Conservation (phyloP, 305 asterid species). For the Fraxinus albicans region DNA sequence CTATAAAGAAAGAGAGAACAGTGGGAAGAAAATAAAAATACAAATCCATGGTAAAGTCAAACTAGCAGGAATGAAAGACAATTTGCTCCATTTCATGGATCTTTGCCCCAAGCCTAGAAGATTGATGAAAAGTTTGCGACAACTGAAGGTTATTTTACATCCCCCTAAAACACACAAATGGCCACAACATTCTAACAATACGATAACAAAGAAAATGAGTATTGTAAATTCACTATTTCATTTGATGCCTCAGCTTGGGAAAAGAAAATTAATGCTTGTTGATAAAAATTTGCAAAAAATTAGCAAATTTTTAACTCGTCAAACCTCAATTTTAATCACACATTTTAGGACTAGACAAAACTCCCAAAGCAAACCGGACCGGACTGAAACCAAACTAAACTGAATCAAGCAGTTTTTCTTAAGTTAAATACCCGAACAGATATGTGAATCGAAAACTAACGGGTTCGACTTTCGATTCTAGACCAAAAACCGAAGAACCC, state of each 20-base stretch:
- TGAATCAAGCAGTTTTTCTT: too few relatives aligned
- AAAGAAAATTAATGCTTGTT: neutral
- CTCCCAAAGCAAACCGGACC: neutral
- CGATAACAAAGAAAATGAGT: slow-evolving; percentile 9
- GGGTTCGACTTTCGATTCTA: neutral
- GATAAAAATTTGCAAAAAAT: neutral
- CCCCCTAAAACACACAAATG: neutral
- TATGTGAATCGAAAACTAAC: neutral
- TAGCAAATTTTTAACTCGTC: too few relatives aligned
- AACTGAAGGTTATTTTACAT: neutral
- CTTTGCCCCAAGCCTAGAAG: neutral
- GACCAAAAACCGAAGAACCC: neutral
- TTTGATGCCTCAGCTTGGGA: neutral
- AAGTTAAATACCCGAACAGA: too few relatives aligned
- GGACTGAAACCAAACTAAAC: too few relatives aligned
- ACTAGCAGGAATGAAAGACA: neutral
- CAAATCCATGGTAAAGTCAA: neutral
- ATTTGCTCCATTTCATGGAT: neutral
- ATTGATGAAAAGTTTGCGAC: neutral
- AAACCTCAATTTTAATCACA: neutral
- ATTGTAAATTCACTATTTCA: neutral
- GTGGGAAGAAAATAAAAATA: neutral
- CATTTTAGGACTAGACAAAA: neutral
- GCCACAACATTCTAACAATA: neutral
- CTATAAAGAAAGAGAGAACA: slow-evolving; percentile 31